phyloP scores from a whole-genome alignment of 805 yeast species.

The Wickerhamomyces ciferrii region DNA sequence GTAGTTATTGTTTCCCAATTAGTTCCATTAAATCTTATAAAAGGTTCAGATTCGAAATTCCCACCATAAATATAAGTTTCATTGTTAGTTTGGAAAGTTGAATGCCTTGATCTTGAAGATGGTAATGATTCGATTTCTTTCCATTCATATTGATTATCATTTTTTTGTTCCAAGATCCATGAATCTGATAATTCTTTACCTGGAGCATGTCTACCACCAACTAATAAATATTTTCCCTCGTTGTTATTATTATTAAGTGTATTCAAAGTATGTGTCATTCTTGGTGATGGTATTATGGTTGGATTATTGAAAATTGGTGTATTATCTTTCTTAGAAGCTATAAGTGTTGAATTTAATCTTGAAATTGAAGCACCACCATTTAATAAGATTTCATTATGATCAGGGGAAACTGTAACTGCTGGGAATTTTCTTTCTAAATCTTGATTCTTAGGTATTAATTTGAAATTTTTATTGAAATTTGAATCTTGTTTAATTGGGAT shows the following conservation, averaged over 20 bases:
- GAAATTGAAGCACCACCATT: constrained; percentile 31
- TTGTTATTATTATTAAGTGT: constrained; percentile 21
- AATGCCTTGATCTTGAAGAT: constrained; percentile 46
- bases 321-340: constrained; percentile 2
- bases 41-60: constrained; percentile 13
- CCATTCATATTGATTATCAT: constrained; percentile 36
- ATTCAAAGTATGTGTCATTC: constrained; percentile 58
- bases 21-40: constrained; percentile 14
- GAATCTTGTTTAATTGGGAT: background rate
- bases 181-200: constrained; percentile 36
- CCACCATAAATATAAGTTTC: constrained; percentile 51
- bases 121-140: constrained; percentile 31
- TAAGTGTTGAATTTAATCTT: constrained; percentile 16
- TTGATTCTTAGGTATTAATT: constrained; percentile 1
- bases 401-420: constrained; percentile 3
- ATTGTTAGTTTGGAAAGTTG: constrained; percentile 26
- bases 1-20: constrained; percentile 3
- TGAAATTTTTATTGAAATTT: background rate
- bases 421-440: constrained; percentile 11
- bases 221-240: constrained; percentile 33
- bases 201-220: constrained; percentile 72
- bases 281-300: constrained; percentile 27
- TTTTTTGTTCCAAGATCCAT: constrained; percentile 29
- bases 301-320: constrained; percentile 7
- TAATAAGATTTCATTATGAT: constrained; percentile 13